Evolutionary conservation across 2,329 filamentous ascomycete genomes (phyloP).

Genomic region (Stylonectria norvegica): DNA sequence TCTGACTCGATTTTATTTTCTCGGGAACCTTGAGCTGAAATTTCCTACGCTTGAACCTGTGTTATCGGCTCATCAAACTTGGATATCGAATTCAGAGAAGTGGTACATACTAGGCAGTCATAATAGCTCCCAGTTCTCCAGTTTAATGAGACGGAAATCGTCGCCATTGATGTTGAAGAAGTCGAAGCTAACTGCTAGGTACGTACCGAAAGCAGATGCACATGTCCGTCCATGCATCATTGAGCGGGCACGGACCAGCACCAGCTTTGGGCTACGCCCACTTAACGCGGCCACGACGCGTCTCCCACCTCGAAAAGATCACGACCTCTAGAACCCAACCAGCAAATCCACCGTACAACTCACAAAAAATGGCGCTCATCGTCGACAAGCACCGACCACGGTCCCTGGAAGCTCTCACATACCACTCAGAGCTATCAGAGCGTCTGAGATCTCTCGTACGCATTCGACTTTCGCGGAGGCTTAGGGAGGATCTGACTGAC

Average conservation of each 20-base stretch:
- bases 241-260: slow-evolving; percentile 23
- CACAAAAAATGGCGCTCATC: slow-evolving; percentile 59
- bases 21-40: too few relatives aligned
- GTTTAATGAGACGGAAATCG: too few relatives aligned
- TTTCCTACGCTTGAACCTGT: too few relatives aligned
- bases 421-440: slow-evolving; percentile 84
- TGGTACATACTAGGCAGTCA: too few relatives aligned
- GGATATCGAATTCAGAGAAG: too few relatives aligned
- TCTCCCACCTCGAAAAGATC: slow-evolving; percentile 26
- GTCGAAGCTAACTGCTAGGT: too few relatives aligned
- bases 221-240: too few relatives aligned
- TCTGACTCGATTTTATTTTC: too few relatives aligned
- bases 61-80: too few relatives aligned
- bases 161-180: too few relatives aligned
- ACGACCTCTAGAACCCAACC: slow-evolving; percentile 12
- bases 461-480: slow-evolving; percentile 40
- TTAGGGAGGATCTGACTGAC: slow-evolving; percentile 6
- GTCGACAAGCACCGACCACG: slow-evolving; percentile 71
- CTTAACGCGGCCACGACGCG: slow-evolving; percentile 42
- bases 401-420: slow-evolving; percentile 74
- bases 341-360: slow-evolving; percentile 9
- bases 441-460: slow-evolving; percentile 80
- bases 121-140: too few relatives aligned
- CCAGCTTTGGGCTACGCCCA: slow-evolving; percentile 21
- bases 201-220: too few relatives aligned